Percentiles rank a stretch among this genome's conserved stretches.
Conservation (phyloP, 208 protist species). For the Jaenimonas drosophilae region DNA sequence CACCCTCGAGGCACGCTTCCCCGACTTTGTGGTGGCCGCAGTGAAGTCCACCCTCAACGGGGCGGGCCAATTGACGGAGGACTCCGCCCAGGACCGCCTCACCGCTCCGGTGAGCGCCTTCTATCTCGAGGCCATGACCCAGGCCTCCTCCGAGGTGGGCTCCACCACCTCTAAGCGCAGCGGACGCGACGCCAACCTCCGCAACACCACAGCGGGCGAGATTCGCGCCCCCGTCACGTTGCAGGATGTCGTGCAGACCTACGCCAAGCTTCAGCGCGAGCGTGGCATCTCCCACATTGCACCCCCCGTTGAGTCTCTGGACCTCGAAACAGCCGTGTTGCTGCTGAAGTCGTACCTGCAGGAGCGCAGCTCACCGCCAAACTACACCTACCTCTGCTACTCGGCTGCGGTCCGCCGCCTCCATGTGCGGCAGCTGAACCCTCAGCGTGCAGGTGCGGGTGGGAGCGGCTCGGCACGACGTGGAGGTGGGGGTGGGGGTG, state of each 20-base stretch:
- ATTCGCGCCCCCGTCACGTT: slow-evolving; percentile 8
- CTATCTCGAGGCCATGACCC: slow-evolving; percentile 1
- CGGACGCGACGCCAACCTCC: not conserved
- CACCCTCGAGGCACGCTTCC: slow-evolving; percentile 11
- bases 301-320: slow-evolving; percentile 30
- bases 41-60: slow-evolving; percentile 13
- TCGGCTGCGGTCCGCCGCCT: slow-evolving; percentile 22
- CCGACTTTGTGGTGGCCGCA: slow-evolving; percentile 21
- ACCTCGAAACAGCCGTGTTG: slow-evolving; percentile 46
- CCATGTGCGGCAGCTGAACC: slow-evolving; percentile 14
- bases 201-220: slow-evolving; percentile 1
- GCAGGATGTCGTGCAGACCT: slow-evolving; percentile 41
- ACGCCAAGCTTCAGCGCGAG: slow-evolving; percentile 48
- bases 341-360: slow-evolving; percentile 53
- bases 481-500: slow-evolving; percentile 7
- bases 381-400: slow-evolving; percentile 74
- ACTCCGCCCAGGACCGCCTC: slow-evolving; percentile 1
- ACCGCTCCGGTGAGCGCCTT: slow-evolving; percentile 8
- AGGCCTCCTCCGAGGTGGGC: not conserved
- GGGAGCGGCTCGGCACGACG: not conserved
- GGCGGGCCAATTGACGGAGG: not conserved
- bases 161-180: not conserved
- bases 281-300: slow-evolving; percentile 23
- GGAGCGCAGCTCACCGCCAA: slow-evolving; percentile 28
- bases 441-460: slow-evolving; percentile 8